Base-by-base conservation (phyloP, 441 rosid genomes). In the Euphorbia celastroides region DNA sequence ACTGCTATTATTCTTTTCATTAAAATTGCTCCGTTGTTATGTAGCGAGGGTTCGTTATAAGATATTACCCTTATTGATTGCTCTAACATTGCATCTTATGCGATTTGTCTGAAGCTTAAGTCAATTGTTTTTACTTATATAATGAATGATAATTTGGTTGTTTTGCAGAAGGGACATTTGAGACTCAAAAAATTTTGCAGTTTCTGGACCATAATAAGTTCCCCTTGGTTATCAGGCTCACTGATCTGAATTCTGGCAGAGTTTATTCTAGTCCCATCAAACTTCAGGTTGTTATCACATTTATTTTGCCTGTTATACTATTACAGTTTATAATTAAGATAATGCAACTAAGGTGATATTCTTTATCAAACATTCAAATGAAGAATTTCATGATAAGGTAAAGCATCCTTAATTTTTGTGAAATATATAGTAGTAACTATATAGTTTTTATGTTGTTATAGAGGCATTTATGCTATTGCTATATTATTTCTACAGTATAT, bases 251-350 rank as follows among this genome's bases (percentile, higher is more conserved):
- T 74, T 83, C 89, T 19, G 76, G 61, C 71, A 80, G 79, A 75
- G 97, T 88, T 70, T 83, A 87, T 81, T 82, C 97, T 54, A 87
- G 90, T 78, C 86, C 88, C 22, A 57, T 84, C 58, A 90, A 87
- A 70, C 91, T 82, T 76, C 96, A 93, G 97, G 97, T 93, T 44
- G 66, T 66, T 64, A 34, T 50, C 66, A 61, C 72, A 66, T 59
- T 51, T 30, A 48, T 64, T 57, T 65, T 51, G 17, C 52, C 27
- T 59, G 48, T 22, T 66, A 1, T 31, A 62, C 62, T 52, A 30
- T n/a, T 62, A 72, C 57, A 42, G 9, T 58, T 13, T 44, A 16
- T 38, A 4, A 41, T 9, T 9, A 23, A 41, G 17, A 22, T 1
- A 26, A 54, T 48, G 34, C 30, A 34, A 27, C 12, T 65, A 61